Percentiles rank a stretch among this genome's conserved stretches.
Evolutionary conservation across 352 stramenopile species (phyloP).

Genomic region (Globisporangium emineosum): DNA sequence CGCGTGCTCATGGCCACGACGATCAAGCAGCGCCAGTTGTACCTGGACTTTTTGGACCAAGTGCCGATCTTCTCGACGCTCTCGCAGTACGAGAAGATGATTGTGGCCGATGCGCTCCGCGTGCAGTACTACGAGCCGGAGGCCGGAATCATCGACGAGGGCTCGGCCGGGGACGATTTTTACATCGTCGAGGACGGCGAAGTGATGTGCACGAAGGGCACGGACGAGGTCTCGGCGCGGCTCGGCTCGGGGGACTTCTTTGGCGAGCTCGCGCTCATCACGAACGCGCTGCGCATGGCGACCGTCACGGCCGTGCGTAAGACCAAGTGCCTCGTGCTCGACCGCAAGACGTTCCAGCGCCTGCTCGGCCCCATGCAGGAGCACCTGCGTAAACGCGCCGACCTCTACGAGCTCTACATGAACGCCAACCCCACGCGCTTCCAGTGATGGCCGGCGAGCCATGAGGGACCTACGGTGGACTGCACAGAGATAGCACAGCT

Average conservation of each 20-base stretch:
- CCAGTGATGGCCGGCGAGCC: no score
- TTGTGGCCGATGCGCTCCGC: constrained; percentile 65
- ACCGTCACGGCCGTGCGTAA: constrained; percentile 84
- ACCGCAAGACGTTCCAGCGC: constrained; percentile 88
- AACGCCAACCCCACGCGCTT: constrained; percentile 14
- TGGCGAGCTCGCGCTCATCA: constrained; percentile 87
- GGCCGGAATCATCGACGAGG: constrained; percentile 46
- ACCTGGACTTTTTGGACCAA: constrained; percentile 57
- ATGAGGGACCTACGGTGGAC: no score
- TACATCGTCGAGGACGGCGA: constrained; percentile 79
- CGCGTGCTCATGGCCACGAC: constrained; percentile 67
- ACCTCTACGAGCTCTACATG: constrained; percentile 76
- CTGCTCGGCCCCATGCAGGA: constrained; percentile 87
- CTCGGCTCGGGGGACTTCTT: constrained; percentile 66
- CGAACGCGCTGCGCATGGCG: constrained; percentile 81
- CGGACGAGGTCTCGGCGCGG: constrained; percentile 53
- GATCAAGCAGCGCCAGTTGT: constrained; percentile 58
- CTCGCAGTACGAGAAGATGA: constrained; percentile 70
- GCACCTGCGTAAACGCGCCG: constrained; percentile 70
- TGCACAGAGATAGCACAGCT: no score
- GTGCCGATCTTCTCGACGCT: constrained; percentile 77
- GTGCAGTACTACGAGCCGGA: constrained; percentile 45
- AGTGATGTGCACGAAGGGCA: constrained; percentile 57
- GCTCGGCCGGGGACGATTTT: constrained; percentile 67
- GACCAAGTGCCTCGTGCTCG: constrained; percentile 83